A percentile compares a stretch with the other conserved stretches of the same genome.
These are phyloP conservation scores for Candida pseudoglaebosa DNA, from an alignment of 805 yeast species.

Conservation along the genomic window DNA sequence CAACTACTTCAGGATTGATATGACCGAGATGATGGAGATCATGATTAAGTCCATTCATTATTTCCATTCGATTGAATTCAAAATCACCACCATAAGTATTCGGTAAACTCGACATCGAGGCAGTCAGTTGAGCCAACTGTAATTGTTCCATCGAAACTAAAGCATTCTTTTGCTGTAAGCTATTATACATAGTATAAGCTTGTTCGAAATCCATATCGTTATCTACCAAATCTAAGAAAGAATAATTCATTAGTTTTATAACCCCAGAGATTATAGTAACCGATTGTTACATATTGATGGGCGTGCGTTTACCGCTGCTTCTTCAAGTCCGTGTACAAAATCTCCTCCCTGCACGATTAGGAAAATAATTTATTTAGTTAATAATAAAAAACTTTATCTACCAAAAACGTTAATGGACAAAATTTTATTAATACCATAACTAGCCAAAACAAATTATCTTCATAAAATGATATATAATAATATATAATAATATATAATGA, in stretches of 20 bases:
- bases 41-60: not conserved
- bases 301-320: not conserved
- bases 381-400: not conserved
- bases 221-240: constrained; percentile 25
- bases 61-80: not conserved
- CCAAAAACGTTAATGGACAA: no score
- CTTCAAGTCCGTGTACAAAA: not conserved
- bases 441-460: no score
- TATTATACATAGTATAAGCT: constrained; percentile 38
- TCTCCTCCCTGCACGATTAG: not conserved
- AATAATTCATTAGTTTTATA: not conserved
- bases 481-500: no score
- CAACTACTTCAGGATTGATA: not conserved
- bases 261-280: constrained; percentile 1
- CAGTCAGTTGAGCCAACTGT: constrained; percentile 34
- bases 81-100: constrained; percentile 14
- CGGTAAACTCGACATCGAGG: constrained; percentile 8
- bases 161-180: constrained; percentile 36
- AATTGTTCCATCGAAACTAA: constrained; percentile 32
- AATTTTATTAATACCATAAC: no score
- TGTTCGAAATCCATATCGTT: constrained; percentile 45
- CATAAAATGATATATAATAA: no score
- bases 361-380: not conserved
- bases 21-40: no score
- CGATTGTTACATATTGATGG: not conserved